Evolutionary conservation across 2,329 filamentous ascomycete genomes (phyloP).

Genomic region (Talaromyces piceae): DNA sequence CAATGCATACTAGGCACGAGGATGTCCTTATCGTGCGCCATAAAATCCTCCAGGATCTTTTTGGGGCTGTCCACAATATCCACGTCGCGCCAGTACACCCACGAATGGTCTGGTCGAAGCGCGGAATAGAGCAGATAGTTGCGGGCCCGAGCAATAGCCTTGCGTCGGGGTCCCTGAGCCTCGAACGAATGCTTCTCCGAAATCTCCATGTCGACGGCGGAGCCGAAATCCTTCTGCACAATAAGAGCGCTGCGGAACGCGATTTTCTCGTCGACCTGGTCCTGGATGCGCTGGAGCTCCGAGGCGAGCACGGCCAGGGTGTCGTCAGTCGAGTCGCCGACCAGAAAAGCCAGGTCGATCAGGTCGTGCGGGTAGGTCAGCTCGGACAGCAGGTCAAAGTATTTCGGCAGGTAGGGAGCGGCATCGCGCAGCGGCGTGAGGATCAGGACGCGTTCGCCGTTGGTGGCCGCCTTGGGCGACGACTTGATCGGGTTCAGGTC

Average conservation of each 20-base stretch:
- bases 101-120: conserved; percentile 87
- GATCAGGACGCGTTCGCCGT: conserved; percentile 82
- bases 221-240: conserved; percentile 85
- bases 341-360: conserved; percentile 90
- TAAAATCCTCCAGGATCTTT: conserved; percentile 88
- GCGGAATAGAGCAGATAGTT: conserved; percentile 84
- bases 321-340: conserved; percentile 85
- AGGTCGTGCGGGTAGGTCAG: conserved; percentile 91
- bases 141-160: conserved; percentile 79
- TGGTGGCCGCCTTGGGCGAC: conserved; percentile 67
- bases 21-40: conserved; percentile 86
- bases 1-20: conserved; percentile 77
- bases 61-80: conserved; percentile 88
- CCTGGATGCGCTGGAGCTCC: conserved; percentile 83
- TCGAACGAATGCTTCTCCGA: conserved; percentile 77
- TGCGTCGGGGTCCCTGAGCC: conserved; percentile 82
- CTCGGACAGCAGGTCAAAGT: conserved; percentile 86
- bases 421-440: conserved; percentile 91
- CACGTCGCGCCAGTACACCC: conserved; percentile 98
- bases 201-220: conserved; percentile 67
- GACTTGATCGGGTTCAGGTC: conserved; percentile 81
- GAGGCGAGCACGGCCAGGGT: conserved; percentile 78
- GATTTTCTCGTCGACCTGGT: conserved; percentile 62
- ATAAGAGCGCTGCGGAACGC: conserved; percentile 81
- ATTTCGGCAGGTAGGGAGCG: conserved; percentile 69